Evolutionary conservation across 371 early-diverging fungal species (phyloP), one percentile per base, ranked within the genome.

Genomic region (Circinella minor): DNA sequence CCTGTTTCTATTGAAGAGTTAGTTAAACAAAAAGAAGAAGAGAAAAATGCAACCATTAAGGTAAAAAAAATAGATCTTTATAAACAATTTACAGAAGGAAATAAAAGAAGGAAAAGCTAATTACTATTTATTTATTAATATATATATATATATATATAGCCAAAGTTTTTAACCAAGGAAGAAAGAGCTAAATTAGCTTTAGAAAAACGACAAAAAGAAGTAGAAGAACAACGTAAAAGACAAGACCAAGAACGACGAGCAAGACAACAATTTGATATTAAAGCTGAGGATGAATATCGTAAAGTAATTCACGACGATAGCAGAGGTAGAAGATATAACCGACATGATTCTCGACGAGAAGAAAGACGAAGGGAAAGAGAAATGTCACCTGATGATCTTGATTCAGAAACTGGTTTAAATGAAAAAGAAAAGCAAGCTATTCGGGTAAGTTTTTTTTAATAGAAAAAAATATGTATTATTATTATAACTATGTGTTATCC

Each of bases 161-260:
- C 95, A 1, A 92, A 90, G 70, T 98, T 97, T 66, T 72, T 98
- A 67, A 93, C 94, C 14, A 98, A 98, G 76, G 95, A 93, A 75
- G 93, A 98, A 74, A 88, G 98, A n/a, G 93, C 92, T 5, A 84
- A 91, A 68, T 63, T 94, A 18, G 98, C 98, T 1, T 74, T 98
- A 59, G 94, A 96, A 66, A 84, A 85, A 46, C 84, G 95, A 38
- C 91, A 93, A 74, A 86, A 88, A 66, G 94, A 96, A 72, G 95
- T 95, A 0, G 95, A 95, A 64, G 90, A 88, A 36, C 71, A 84
- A 71, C 85, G 91, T 37, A 71, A 76, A 18, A 77, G 72, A 11
- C 89, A 92, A 61, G 90, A 89, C 7, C 87, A 81, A 27, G 93
- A 93, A 43, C 82, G 91, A 39, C 80, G 87, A 63, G 81, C 80